Evolutionary conservation across 768 basidiomycete genomes (phyloP).

Genomic region (Russula lepida): DNA sequence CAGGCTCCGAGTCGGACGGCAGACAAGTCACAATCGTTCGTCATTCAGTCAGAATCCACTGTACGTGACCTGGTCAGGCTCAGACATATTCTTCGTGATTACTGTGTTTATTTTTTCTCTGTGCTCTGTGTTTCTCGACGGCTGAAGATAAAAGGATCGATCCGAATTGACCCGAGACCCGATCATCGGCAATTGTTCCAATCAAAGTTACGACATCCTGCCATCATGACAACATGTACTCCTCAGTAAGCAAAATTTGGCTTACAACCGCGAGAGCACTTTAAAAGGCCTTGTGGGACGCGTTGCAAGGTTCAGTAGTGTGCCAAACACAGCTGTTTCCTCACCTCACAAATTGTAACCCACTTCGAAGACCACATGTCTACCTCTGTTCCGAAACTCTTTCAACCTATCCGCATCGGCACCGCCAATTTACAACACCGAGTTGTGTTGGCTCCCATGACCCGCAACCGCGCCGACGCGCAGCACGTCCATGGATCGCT

Average conservation of each 20-base stretch:
- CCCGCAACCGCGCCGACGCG: conserved; percentile 35
- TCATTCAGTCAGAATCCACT: no score
- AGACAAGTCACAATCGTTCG: no score
- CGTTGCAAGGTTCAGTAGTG: no score
- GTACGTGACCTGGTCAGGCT: no score
- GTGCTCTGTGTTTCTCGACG: no score
- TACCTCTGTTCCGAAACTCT: conserved; percentile 27
- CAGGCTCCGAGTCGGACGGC: no score
- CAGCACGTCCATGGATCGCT: conserved; percentile 31
- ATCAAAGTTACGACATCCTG: no score
- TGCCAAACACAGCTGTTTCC: not conserved
- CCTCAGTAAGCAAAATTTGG: not conserved
- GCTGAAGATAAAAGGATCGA: no score
- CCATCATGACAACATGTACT: not conserved
- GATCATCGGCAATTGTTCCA: no score
- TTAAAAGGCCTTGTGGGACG: not conserved
- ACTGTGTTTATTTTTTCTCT: no score
- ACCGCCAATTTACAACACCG: conserved; percentile 37
- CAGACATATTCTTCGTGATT: no score
- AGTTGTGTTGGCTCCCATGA: conserved; percentile 47
- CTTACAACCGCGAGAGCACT: not conserved
- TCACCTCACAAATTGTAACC: not conserved
- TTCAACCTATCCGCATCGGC: conserved; percentile 42
- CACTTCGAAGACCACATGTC: not conserved
- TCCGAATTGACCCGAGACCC: no score